A percentile compares a stretch with the other conserved stretches of the same genome.
phyloP scores from a whole-genome alignment of 2,329 filamentous ascomycete species.

The Fusarium sambucinum region DNA sequence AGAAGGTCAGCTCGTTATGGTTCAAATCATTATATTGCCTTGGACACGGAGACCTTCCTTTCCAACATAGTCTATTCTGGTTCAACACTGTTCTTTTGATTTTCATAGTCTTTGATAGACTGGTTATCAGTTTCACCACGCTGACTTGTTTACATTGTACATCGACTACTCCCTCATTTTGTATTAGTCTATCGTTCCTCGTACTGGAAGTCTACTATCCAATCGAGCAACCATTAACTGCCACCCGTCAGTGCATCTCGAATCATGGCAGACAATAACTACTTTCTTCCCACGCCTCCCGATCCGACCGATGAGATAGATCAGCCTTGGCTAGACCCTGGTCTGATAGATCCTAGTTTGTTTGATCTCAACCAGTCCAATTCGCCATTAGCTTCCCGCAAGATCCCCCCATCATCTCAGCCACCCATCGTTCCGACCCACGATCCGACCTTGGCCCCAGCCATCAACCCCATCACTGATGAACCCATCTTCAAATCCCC shows the following conservation, averaged over 20 bases:
- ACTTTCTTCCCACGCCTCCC: background rate
- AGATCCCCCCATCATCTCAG: background rate
- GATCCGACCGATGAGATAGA: background rate
- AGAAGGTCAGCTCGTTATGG: slow-evolving; percentile 1
- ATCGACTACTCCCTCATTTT: background rate
- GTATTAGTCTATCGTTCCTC: background rate
- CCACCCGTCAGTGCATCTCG: background rate
- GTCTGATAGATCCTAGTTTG: background rate
- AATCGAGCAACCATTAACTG: background rate
- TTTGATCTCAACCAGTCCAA: background rate
- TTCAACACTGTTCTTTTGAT: background rate
- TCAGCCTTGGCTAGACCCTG: background rate
- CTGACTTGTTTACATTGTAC: background rate
- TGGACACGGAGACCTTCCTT: background rate
- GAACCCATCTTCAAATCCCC: background rate
- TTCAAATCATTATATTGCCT: background rate
- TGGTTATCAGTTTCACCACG: background rate
- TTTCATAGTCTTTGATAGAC: slow-evolving; percentile 4
- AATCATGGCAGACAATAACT: slow-evolving; percentile 3
- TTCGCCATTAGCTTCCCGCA: background rate
- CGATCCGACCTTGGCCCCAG: background rate
- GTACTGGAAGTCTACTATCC: background rate
- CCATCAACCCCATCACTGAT: background rate
- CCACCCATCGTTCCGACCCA: background rate
- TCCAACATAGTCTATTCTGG: background rate